Evolutionary conservation across 164 flowering plant genomes (phyloP).

Genomic region (Euptelea pleiosperma): DNA sequence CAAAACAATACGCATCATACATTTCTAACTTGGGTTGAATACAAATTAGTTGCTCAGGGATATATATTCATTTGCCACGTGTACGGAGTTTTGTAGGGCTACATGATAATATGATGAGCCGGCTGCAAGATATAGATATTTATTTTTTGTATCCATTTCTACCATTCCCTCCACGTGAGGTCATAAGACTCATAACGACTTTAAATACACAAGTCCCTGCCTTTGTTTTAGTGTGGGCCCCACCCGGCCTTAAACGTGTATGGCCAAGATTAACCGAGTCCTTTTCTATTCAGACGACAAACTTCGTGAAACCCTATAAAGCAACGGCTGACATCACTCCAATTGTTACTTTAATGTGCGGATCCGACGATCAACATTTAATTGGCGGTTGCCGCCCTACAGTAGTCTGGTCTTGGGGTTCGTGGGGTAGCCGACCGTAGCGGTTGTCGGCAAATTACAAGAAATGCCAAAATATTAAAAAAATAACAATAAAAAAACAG

Average conservation of each 20-base stretch:
- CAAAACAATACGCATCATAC: no score
- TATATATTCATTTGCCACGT: no score
- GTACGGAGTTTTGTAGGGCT: no score
- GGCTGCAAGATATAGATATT: no score
- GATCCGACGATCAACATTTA: conserved; percentile 38
- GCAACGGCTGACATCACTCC: conserved; percentile 30
- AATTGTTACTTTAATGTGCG: conserved; percentile 25
- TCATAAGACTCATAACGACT: no score
- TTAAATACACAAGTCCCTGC: no score
- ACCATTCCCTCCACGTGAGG: no score
- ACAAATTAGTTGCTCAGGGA: no score
- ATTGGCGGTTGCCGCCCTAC: conserved; percentile 62
- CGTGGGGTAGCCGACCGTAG: conserved; percentile 17
- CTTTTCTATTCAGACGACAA: not conserved
- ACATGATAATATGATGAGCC: no score
- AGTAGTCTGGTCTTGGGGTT: conserved; percentile 16
- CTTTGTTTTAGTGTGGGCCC: not conserved
- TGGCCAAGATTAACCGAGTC: conserved; percentile 24
- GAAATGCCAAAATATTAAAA: conserved; percentile 14
- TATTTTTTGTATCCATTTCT: no score
- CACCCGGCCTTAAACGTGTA: not conserved
- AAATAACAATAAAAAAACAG: conserved; percentile 5
- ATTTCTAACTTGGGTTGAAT: no score
- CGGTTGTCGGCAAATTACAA: conserved; percentile 34
- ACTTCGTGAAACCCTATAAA: conserved; percentile 17